Evolutionary conservation across 1,284 basidiomycete species (phyloP).

Genomic region (Sutorius eximius): DNA sequence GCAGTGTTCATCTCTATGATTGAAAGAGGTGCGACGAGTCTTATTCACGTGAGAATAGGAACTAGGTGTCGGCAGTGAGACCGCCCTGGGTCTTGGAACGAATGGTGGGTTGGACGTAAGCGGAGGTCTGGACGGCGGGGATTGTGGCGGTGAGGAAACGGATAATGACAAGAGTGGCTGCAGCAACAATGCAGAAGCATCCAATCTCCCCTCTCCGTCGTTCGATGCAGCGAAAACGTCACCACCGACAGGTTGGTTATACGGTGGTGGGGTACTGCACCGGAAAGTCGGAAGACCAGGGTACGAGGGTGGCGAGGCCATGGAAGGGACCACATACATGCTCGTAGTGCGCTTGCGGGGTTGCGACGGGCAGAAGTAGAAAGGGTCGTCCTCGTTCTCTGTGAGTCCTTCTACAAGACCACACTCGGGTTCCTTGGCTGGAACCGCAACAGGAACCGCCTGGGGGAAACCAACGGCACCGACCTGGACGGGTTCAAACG

Average conservation of each 20-base stretch:
- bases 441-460: neutral
- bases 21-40: slow-evolving; percentile 16
- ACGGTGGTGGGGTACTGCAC: slow-evolving; percentile 27
- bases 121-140: slow-evolving; percentile 6
- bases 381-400: slow-evolving; percentile 28
- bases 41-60: slow-evolving; percentile 5
- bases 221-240: neutral
- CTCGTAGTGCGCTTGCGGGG: slow-evolving; percentile 33
- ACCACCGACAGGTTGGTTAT: slow-evolving; percentile 17
- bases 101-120: slow-evolving; percentile 13
- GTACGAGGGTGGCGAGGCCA: slow-evolving; percentile 1
- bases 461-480: slow-evolving; percentile 23
- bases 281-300: slow-evolving; percentile 23
- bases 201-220: slow-evolving; percentile 11
- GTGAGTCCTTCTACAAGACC: neutral
- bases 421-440: slow-evolving; percentile 1
- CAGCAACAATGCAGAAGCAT: slow-evolving; percentile 30
- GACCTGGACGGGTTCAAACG: slow-evolving; percentile 9
- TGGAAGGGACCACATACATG: slow-evolving; percentile 22
- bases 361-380: slow-evolving; percentile 21
- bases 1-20: slow-evolving; percentile 16
- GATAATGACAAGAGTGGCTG: slow-evolving; percentile 27
- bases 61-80: slow-evolving; percentile 21
- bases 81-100: slow-evolving; percentile 24
- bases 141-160: slow-evolving; percentile 9